These are phyloP conservation scores for Puccinellia tenuiflora DNA, from an alignment of 176 grass and related monocot genomes.

Conservation along the genomic window DNA sequence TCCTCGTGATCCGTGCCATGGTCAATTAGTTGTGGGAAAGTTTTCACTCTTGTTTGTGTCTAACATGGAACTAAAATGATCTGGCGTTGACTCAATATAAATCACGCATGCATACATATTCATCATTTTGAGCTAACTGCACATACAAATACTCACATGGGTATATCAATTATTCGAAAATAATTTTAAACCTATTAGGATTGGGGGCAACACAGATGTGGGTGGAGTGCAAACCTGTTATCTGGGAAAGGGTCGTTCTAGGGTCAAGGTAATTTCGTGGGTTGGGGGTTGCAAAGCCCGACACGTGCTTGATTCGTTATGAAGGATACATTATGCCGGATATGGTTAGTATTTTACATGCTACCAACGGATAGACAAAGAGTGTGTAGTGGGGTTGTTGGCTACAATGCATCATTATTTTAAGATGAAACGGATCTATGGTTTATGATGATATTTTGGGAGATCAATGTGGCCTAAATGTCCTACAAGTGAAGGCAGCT, in stretches of 20 bases:
- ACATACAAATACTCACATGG: background rate
- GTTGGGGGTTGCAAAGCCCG: background rate
- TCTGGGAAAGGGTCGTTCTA: background rate
- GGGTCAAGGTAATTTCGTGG: too few species aligned
- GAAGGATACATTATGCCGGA: background rate
- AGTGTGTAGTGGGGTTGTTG: background rate
- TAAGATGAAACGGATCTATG: background rate
- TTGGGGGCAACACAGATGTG: background rate
- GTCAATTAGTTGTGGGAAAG: background rate
- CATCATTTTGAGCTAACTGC: background rate
- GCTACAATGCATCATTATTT: background rate
- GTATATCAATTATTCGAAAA: background rate
- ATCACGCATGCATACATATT: background rate
- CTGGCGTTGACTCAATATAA: background rate
- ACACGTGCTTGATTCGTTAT: background rate
- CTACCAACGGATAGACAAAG: background rate
- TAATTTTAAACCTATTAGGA: background rate
- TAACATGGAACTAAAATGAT: background rate
- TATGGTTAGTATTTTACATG: background rate
- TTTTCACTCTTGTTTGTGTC: background rate
- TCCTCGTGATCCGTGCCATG: background rate
- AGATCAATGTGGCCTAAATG: background rate
- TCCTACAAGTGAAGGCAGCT: background rate
- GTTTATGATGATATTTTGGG: background rate
- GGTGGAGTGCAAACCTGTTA: background rate